Percentiles rank a stretch among this genome's conserved stretches.
These are phyloP conservation scores for Beta corolliflora DNA, from an alignment of 179 eudicot genomes.

Conservation along the genomic window DNA sequence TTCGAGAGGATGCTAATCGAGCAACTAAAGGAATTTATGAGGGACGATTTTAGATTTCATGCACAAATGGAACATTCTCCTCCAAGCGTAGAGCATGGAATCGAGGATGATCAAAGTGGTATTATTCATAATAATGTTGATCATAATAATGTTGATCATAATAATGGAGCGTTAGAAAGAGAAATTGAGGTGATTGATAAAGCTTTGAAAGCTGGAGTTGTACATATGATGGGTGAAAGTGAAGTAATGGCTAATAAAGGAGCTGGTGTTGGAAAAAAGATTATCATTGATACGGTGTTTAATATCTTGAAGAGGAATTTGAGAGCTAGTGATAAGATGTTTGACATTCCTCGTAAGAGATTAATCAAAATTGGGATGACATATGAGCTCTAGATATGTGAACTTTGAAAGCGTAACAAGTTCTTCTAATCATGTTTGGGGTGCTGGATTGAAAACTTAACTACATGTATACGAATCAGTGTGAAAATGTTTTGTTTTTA, in stretches of 20 bases:
- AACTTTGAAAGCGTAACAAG: neutral
- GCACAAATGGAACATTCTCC: neutral
- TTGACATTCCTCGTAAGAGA: constrained; percentile 61
- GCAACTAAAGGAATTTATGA: constrained; percentile 57
- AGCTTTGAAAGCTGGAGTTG: constrained; percentile 34
- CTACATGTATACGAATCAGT: neutral
- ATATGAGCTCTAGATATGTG: constrained; percentile 54
- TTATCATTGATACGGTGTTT: constrained; percentile 61
- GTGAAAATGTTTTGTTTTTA: neutral
- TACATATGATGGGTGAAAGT: constrained; percentile 71
- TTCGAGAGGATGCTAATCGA: constrained; percentile 55
- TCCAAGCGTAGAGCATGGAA: neutral
- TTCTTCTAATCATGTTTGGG: neutral
- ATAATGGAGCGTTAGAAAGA: constrained; percentile 26
- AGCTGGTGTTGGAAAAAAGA: constrained; percentile 47
- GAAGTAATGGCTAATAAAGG: constrained; percentile 60
- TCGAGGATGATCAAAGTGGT: neutral
- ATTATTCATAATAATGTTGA: neutral
- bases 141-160: neutral
- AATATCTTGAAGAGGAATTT: constrained; percentile 63
- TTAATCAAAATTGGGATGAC: constrained; percentile 88
- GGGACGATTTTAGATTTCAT: constrained; percentile 38
- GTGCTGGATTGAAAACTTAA: neutral
- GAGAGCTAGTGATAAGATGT: constrained; percentile 54
- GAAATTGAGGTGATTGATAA: constrained; percentile 34